These are phyloP conservation scores for Ilyonectria mors-panacis DNA, from an alignment of 2,329 filamentous ascomycete genomes.

Conservation along the genomic window DNA sequence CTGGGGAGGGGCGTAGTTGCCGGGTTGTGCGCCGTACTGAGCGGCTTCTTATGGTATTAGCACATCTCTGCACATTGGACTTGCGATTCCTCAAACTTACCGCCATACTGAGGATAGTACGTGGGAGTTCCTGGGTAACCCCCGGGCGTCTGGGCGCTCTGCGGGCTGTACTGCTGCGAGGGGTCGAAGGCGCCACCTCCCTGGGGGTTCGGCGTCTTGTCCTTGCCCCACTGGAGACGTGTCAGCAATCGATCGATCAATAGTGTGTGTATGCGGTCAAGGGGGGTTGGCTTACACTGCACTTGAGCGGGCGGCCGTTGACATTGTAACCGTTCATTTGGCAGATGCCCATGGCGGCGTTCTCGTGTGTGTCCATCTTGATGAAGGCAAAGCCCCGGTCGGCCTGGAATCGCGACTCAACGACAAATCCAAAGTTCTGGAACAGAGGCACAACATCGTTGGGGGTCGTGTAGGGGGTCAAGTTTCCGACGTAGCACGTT, in stretches of 20 bases:
- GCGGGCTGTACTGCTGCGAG: conserved; percentile 78
- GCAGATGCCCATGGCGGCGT: conserved; percentile 98
- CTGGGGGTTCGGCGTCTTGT: conserved; percentile 85
- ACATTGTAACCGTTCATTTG: conserved; percentile 98
- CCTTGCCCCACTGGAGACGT: conserved; percentile 90
- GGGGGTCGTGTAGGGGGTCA: conserved; percentile 97
- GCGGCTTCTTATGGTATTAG: conserved; percentile 49
- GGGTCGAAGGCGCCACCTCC: conserved; percentile 82
- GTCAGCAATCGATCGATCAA: conserved; percentile 32
- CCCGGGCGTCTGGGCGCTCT: conserved; percentile 79
- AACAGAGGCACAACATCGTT: conserved; percentile 98
- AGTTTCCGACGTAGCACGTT: conserved; percentile 96
- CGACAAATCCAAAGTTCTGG: conserved; percentile 98
- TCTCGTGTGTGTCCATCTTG: conserved; percentile 99
- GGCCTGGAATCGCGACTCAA: conserved; percentile 97
- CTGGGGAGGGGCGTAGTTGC: conserved; percentile 74
- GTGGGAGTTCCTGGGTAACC: conserved; percentile 85
- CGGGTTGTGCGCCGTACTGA: conserved; percentile 76
- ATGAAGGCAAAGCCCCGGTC: conserved; percentile 98
- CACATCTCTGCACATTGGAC: conserved; percentile 46
- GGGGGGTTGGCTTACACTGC: conserved; percentile 82
- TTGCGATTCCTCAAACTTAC: conserved; percentile 62
- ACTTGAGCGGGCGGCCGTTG: conserved; percentile 96
- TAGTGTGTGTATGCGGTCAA: neutral
- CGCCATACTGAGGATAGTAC: conserved; percentile 96